Evolutionary conservation across 768 basidiomycete species (phyloP).

Genomic region (Phylloporus sp.): DNA sequence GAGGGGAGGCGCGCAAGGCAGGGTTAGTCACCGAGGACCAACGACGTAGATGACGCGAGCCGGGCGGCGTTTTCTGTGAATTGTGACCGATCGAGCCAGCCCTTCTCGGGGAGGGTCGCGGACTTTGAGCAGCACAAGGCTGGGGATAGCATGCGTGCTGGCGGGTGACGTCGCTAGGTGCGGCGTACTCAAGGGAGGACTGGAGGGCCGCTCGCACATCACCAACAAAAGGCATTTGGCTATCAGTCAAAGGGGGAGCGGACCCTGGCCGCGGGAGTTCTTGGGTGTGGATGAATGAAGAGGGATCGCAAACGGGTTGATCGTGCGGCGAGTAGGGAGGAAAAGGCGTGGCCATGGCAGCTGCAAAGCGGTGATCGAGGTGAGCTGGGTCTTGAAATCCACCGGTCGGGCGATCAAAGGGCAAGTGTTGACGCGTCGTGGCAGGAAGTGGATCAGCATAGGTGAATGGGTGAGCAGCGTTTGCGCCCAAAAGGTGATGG

Average conservation of each 20-base stretch:
- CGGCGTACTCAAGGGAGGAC: conserved; percentile 11
- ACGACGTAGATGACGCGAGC: conserved; percentile 28
- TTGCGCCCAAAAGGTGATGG: conserved; percentile 16
- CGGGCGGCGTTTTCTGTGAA: conserved; percentile 25
- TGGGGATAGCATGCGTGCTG: conserved; percentile 22
- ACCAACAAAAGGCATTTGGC: conserved; percentile 25
- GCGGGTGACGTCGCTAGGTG: conserved; percentile 14
- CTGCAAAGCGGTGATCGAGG: conserved; percentile 24
- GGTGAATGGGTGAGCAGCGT: conserved; percentile 12
- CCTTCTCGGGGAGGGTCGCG: conserved; percentile 31
- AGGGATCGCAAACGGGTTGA: conserved; percentile 21
- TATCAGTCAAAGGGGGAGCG: conserved; percentile 28
- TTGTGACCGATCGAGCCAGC: conserved; percentile 30
- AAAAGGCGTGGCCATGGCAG: conserved; percentile 24
- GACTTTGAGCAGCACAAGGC: conserved; percentile 23
- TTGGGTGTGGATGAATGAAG: conserved; percentile 21
- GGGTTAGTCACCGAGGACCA: conserved; percentile 30
- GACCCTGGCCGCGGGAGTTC: conserved; percentile 26
- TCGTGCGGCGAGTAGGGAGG: conserved; percentile 28
- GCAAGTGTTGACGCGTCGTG: conserved; percentile 16
- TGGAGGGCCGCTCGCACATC: conserved; percentile 23
- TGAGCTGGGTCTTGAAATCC: conserved; percentile 15
- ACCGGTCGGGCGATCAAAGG: conserved; percentile 16
- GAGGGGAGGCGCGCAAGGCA: conserved; percentile 22
- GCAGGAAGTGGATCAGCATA: conserved; percentile 12